Base-by-base conservation (phyloP, 805 yeast species). In the Spathaspora sp. region DNA sequence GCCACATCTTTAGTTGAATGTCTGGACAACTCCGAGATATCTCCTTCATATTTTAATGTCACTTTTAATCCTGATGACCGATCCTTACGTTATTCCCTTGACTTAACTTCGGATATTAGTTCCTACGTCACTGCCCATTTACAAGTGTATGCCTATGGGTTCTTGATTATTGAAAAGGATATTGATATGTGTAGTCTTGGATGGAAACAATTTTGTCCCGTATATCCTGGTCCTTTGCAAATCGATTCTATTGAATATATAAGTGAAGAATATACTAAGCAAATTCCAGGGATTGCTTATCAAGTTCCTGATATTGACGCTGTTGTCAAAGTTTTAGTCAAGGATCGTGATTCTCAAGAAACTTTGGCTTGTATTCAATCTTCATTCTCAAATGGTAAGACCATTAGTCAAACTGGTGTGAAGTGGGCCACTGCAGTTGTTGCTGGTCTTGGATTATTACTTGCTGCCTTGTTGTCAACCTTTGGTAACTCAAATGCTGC, bases 351-450 rank as follows among this genome's bases (percentile, higher is more conserved):
- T 52, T 63, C 73, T 7, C 75, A 74, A 28, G 75, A 75, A 31
- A 64, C 69, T 51, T 62, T 86, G 51, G 89, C 91, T 39, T 90
- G 97, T 65, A 75, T 90, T 51, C 93, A 87, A 63, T 83, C 89
- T 16, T 79, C 79, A 53, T 83, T 90, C 63, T 62, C 85, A 18
- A 90, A 90, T 64, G 90, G 92, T 38, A 87, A 85, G 60, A 85
- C 96, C 2, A 93, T 90, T 18, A 72, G 87, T 44, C 96, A 89
- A 63, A 75, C 80, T 1, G 88, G 88, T 57, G 91, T 86, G 52
- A 87, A 88, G 69, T 92, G 97, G 97, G 96, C 89, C 42, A 89
- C 97, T 17, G 97, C 97, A 1, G 85, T 86, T 18, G 76, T 91
- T 60, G 90, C 96, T 1, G 97, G 97, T 55, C 67, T 89, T 29